phyloP scores from a whole-genome alignment of 257 asterid species.

The Salvia hispanica region DNA sequence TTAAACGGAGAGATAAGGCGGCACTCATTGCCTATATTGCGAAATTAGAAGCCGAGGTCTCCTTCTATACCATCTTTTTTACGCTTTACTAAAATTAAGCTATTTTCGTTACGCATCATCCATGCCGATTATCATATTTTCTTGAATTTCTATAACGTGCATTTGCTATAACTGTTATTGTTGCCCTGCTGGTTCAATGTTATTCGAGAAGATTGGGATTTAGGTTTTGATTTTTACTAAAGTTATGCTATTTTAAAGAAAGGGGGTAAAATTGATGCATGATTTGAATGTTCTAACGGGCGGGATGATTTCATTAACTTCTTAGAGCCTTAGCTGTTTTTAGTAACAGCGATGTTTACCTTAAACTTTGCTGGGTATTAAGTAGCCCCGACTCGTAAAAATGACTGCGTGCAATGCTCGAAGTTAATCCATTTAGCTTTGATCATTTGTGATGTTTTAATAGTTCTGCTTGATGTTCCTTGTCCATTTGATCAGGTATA shows the following conservation, averaged over 20 bases:
- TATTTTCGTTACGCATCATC: constrained; percentile 17
- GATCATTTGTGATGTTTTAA: background rate
- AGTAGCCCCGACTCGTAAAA: background rate
- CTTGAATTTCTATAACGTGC: constrained; percentile 21
- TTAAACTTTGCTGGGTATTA: background rate
- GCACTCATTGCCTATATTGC: constrained; percentile 88
- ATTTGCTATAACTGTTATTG: constrained; percentile 8
- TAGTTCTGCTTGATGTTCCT: constrained; percentile 19
- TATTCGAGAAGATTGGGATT: constrained; percentile 9
- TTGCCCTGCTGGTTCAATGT: background rate
- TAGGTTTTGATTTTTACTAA: constrained; percentile 5
- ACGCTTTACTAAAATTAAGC: background rate
- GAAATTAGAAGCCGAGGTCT: constrained; percentile 85
- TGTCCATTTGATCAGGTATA: constrained; percentile 49
- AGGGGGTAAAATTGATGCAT: constrained; percentile 7
- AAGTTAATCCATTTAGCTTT: constrained; percentile 11
- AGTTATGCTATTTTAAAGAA: background rate
- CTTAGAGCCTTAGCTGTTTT: constrained; percentile 25
- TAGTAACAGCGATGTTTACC: constrained; percentile 19
- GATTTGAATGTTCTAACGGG: constrained; percentile 8
- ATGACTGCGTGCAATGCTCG: constrained; percentile 3
- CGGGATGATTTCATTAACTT: constrained; percentile 33
- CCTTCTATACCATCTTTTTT: constrained; percentile 6
- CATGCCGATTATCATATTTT: background rate
- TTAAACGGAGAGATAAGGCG: constrained; percentile 89